These are phyloP conservation scores for Fibroporia radiculosa DNA, from an alignment of 768 basidiomycete species.

Conservation along the genomic window DNA sequence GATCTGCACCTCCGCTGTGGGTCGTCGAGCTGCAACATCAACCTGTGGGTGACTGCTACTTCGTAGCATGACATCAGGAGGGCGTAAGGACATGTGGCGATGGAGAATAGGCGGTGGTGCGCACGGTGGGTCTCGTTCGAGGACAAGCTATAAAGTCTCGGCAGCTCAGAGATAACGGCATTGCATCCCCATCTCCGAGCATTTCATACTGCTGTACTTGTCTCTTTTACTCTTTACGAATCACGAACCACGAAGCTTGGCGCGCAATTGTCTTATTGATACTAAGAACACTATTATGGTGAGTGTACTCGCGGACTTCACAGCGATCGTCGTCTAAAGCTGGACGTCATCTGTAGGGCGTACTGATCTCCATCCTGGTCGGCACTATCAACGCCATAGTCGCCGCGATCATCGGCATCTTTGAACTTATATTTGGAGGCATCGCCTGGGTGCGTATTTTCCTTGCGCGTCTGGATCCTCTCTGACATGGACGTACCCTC, in stretches of 20 bases:
- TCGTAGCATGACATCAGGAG: too few species aligned
- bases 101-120: too few species aligned
- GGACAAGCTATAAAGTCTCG: too few species aligned
- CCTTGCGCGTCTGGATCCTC: neutral
- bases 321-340: neutral
- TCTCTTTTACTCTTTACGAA: too few species aligned
- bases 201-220: too few species aligned
- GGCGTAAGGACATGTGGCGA: too few species aligned
- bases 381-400: constrained; percentile 7
- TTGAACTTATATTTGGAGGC: constrained; percentile 6
- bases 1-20: too few species aligned
- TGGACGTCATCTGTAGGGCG: constrained; percentile 3
- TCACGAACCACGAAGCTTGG: neutral
- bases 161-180: too few species aligned
- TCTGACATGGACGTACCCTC: neutral
- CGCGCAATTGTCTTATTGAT: neutral
- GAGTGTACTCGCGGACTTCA: neutral
- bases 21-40: too few species aligned
- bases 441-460: constrained; percentile 4
- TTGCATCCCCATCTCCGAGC: too few species aligned
- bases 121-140: too few species aligned
- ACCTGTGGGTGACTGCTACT: too few species aligned
- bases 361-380: constrained; percentile 8
- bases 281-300: neutral
- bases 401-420: constrained; percentile 3